These are phyloP conservation scores for Zygoascus meyerae DNA, from an alignment of 1,139 yeast genomes.

Conservation along the genomic window DNA sequence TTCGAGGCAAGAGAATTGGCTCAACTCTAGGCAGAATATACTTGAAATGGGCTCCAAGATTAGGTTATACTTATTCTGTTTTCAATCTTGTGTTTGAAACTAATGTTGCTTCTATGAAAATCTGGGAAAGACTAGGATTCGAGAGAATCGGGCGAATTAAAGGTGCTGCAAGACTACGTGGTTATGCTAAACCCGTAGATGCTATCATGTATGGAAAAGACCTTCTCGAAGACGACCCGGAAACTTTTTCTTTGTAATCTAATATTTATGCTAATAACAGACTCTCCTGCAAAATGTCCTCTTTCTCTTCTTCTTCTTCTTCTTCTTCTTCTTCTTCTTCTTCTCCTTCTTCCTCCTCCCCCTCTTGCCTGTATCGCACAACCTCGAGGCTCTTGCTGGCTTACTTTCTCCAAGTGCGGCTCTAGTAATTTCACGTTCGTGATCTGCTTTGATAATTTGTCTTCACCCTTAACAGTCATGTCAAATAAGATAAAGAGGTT, in stretches of 20 bases:
- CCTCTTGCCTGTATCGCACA: neutral
- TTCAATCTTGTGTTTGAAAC: constrained; percentile 87
- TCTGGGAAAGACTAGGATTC: constrained; percentile 73
- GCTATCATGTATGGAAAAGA: constrained; percentile 63
- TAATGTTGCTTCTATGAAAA: constrained; percentile 70
- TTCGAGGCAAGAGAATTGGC: constrained; percentile 88
- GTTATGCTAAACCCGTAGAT: constrained; percentile 76
- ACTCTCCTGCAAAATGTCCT: neutral
- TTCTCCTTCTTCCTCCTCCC: neutral
- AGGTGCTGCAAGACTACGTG: constrained; percentile 81
- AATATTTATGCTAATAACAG: neutral
- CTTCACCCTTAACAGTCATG: no score
- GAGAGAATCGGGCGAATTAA: constrained; percentile 71
- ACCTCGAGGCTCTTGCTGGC: neutral
- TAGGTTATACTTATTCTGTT: constrained; percentile 79
- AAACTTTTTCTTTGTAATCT: neutral
- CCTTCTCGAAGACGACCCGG: constrained; percentile 23
- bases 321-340: neutral
- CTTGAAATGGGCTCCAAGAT: constrained; percentile 82
- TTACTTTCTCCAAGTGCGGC: no score
- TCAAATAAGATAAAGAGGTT: no score
- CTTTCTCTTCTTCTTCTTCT: neutral
- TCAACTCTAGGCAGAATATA: constrained; percentile 74
- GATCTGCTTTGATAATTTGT: no score
- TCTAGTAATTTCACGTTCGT: constrained; percentile 6